A percentile compares a stretch with the other conserved stretches of the same genome.
Conservation (phyloP, 331 rosid species). For the Rosa hybrid region DNA sequence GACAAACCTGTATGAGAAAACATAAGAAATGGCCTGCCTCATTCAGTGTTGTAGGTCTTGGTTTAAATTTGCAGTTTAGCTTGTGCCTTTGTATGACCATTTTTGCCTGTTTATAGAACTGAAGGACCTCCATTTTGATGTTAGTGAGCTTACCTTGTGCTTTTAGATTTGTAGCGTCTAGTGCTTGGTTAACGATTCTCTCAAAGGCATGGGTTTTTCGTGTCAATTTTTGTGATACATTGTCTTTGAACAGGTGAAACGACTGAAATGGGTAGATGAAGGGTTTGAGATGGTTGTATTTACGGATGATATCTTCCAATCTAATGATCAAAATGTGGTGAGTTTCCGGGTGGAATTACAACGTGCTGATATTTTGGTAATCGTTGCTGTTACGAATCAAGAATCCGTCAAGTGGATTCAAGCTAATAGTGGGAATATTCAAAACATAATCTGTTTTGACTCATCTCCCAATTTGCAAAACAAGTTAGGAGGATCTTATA, state of each 20-base stretch:
- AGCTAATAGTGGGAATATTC: conserved; percentile 29
- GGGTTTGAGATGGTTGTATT: conserved; percentile 76
- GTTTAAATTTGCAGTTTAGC: neutral
- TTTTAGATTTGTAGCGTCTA: neutral
- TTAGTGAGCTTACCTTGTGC: neutral
- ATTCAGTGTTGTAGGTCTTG: neutral
- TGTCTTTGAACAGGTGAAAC: conserved; percentile 59
- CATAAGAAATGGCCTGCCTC: neutral
- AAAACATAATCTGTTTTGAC: conserved; percentile 69
- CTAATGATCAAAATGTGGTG: conserved; percentile 23
- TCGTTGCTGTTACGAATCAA: conserved; percentile 62
- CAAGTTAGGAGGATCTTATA: conserved; percentile 72
- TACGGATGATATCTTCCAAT: conserved; percentile 48
- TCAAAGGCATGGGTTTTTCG: neutral
- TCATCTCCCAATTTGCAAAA: conserved; percentile 58
- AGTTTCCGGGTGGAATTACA: conserved; percentile 39
- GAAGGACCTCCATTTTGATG: neutral
- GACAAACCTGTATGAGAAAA: neutral
- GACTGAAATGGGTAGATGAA: conserved; percentile 88
- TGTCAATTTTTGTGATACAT: neutral
- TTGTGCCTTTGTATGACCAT: neutral
- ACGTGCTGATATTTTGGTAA: conserved; percentile 58
- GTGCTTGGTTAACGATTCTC: neutral
- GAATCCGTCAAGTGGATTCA: conserved; percentile 64
- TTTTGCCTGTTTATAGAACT: neutral